A percentile compares a stretch with the other conserved stretches of the same genome.
phyloP scores from a whole-genome alignment of 805 yeast genomes.

The Wickerhamomyces xylosicus region DNA sequence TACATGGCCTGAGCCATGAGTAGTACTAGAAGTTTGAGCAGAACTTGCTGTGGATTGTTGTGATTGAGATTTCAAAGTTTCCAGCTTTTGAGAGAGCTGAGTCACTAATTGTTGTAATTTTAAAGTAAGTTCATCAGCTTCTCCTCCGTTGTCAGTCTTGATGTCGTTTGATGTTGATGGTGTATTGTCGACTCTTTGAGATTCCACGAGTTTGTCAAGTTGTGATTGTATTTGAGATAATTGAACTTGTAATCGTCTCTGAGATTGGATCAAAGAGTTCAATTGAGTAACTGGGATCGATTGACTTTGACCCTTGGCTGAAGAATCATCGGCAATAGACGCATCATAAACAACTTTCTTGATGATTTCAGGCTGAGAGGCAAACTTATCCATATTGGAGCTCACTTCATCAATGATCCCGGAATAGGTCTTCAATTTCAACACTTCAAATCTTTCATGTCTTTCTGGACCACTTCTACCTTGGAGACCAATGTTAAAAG shows the following conservation, averaged over 20 bases:
- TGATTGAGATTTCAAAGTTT: neutral
- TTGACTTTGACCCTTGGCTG: neutral
- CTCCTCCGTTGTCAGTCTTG: too few relatives aligned
- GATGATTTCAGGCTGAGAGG: constrained; percentile 34
- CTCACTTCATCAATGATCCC: constrained; percentile 43
- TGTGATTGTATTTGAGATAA: too few relatives aligned
- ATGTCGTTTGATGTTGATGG: neutral
- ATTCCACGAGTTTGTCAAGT: too few relatives aligned
- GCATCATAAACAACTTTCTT: constrained; percentile 30
- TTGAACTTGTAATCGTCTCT: too few relatives aligned
- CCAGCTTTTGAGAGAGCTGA: neutral
- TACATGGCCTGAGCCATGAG: neutral
- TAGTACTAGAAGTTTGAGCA: neutral
- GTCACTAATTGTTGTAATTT: neutral
- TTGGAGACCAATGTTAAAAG: constrained; percentile 34
- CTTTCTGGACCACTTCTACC: constrained; percentile 36
- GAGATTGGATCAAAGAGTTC: neutral
- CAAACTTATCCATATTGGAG: constrained; percentile 43
- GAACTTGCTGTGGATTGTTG: neutral
- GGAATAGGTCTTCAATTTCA: constrained; percentile 46
- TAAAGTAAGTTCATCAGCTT: neutral
- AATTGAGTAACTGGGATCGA: neutral
- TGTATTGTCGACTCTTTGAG: neutral
- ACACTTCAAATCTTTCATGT: constrained; percentile 55
- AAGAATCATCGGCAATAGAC: too few relatives aligned